phyloP scores from a whole-genome alignment of 2,329 filamentous ascomycete genomes.

The Zelopaecilomyces penicillatus region DNA sequence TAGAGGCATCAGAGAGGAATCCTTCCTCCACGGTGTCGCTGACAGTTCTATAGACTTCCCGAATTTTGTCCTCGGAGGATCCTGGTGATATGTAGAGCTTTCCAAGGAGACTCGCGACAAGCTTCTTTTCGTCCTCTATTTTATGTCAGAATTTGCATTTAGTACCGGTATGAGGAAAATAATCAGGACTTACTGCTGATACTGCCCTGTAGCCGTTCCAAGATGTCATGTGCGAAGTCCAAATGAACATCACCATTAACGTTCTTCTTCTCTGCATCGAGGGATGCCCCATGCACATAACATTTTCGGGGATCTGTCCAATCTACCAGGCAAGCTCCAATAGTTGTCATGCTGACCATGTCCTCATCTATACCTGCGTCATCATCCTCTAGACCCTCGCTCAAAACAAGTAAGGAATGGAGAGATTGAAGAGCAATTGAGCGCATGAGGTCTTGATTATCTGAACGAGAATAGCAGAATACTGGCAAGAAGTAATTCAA shows the following conservation, averaged over 20 bases:
- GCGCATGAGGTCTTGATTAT: conserved; percentile 78
- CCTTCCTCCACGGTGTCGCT: conserved; percentile 55
- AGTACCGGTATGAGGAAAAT: no score
- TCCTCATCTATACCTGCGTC: conserved; percentile 66
- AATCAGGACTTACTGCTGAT: conserved; percentile 52
- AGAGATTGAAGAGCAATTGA: conserved; percentile 65
- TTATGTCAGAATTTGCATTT: conserved; percentile 19
- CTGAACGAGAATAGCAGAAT: conserved; percentile 76
- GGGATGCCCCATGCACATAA: conserved; percentile 41
- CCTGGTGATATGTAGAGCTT: conserved; percentile 74
- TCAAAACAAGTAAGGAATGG: conserved; percentile 63
- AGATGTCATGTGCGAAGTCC: conserved; percentile 64
- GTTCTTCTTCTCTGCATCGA: conserved; percentile 52
- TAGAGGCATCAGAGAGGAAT: conserved; percentile 50
- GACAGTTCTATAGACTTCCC: conserved; percentile 49
- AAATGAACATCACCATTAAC: conserved; percentile 74
- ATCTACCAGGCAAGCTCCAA: conserved; percentile 77
- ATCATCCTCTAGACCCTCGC: conserved; percentile 66
- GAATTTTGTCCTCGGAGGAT: conserved; percentile 49
- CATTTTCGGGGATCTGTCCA: conserved; percentile 91
- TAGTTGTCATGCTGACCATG: conserved; percentile 69
- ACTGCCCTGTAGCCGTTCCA: conserved; percentile 63
- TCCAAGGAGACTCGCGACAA: conserved; percentile 65
- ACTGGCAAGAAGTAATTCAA: conserved; percentile 92
- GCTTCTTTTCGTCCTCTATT: conserved; percentile 77